phyloP scores from a whole-genome alignment of 2,329 filamentous ascomycete species.

The Ascochyta clinopodiicola region DNA sequence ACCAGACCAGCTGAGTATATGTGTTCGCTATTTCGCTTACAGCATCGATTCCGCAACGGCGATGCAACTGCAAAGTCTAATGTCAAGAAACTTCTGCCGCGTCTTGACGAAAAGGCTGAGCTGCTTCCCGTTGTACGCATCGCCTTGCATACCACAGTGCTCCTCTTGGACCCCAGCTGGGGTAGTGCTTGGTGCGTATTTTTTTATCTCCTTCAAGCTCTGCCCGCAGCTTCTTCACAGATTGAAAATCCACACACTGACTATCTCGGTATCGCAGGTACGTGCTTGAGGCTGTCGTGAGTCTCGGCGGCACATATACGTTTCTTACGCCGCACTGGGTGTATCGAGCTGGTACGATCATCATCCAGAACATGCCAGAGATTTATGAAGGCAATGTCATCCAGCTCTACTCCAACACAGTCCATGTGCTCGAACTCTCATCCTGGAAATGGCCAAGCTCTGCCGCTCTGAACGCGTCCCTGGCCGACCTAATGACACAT shows the following conservation, averaged over 20 bases:
- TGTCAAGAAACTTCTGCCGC: slow-evolving; percentile 34
- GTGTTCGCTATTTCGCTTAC: slow-evolving; percentile 45
- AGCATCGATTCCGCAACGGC: slow-evolving; percentile 45
- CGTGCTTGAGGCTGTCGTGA: slow-evolving; percentile 41
- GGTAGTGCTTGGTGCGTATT: slow-evolving; percentile 36
- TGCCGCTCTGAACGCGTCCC: slow-evolving; percentile 34
- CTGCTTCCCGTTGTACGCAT: slow-evolving; percentile 39
- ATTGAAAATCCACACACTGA: not conserved
- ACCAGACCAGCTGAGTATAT: slow-evolving; percentile 39
- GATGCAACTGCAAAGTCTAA: slow-evolving; percentile 28
- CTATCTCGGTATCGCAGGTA: not conserved
- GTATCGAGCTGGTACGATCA: slow-evolving; percentile 39
- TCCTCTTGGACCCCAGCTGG: slow-evolving; percentile 43
- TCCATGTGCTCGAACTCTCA: slow-evolving; percentile 43
- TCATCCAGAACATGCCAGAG: slow-evolving; percentile 41
- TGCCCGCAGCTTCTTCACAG: too few relatives aligned
- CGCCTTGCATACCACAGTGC: slow-evolving; percentile 41
- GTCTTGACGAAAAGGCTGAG: slow-evolving; percentile 32
- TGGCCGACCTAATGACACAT: slow-evolving; percentile 41
- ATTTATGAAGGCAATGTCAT: slow-evolving; percentile 42
- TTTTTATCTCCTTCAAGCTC: not conserved
- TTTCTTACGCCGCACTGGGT: slow-evolving; percentile 48
- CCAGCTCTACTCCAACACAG: slow-evolving; percentile 44
- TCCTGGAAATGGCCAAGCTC: slow-evolving; percentile 46
- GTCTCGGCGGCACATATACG: slow-evolving; percentile 38